Conservation (phyloP, 768 basidiomycete genomes). For the Collybiopsis confluens region DNA sequence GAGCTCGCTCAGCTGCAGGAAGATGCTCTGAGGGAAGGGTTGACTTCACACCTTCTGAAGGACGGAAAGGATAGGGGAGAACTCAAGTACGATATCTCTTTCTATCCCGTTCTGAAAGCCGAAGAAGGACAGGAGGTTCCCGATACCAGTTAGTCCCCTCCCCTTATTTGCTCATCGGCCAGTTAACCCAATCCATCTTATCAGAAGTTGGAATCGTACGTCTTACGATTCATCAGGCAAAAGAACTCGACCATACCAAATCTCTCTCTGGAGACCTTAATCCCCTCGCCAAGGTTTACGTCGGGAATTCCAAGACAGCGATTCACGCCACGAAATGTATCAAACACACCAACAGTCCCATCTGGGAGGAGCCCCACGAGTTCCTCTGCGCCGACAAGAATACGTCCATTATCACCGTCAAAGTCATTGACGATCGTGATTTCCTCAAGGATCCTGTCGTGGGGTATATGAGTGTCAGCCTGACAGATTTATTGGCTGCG, state of each 20-base stretch:
- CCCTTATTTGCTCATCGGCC: too few species aligned
- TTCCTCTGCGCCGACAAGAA: constrained; percentile 85
- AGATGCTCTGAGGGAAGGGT: constrained; percentile 74
- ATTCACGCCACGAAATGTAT: constrained; percentile 61
- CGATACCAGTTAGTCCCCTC: constrained; percentile 63
- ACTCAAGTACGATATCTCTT: constrained; percentile 74
- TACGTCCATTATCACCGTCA: constrained; percentile 64
- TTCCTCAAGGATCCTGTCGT: constrained; percentile 79
- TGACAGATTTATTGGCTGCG: constrained; percentile 74
- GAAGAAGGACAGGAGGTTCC: constrained; percentile 69
- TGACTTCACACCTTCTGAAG: constrained; percentile 61
- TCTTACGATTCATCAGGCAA: constrained; percentile 91
- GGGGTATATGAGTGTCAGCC: constrained; percentile 71
- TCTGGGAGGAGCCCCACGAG: constrained; percentile 88
- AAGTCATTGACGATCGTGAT: constrained; percentile 85
- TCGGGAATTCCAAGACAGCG: constrained; percentile 42
- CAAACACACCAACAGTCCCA: constrained; percentile 83
- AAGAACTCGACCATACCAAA: constrained; percentile 79
- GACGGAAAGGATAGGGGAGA: constrained; percentile 88
- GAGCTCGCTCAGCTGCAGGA: constrained; percentile 71
- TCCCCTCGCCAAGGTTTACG: constrained; percentile 72
- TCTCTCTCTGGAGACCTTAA: constrained; percentile 75
- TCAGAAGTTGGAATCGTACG: constrained; percentile 85
- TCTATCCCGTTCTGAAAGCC: constrained; percentile 83
- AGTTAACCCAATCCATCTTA: constrained; percentile 22